These are phyloP conservation scores for Solanum bulbocastanum DNA, from an alignment of 257 asterid genomes.

Conservation along the genomic window DNA sequence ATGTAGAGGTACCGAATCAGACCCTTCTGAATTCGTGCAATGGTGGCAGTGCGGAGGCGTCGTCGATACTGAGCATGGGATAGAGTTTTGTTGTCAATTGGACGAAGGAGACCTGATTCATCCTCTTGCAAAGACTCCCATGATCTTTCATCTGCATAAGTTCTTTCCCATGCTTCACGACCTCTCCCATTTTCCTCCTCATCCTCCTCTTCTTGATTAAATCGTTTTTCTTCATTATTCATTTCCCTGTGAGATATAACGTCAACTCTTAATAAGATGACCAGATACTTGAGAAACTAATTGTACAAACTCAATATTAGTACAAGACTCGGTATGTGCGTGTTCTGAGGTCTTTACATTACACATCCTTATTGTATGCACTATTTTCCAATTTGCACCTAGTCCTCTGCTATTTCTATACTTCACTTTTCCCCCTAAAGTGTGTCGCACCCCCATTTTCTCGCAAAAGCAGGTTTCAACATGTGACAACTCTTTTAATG, in stretches of 20 bases:
- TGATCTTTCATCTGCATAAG: constrained; percentile 87
- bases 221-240: constrained; percentile 32
- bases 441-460: neutral
- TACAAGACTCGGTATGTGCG: neutral
- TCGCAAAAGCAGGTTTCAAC: neutral
- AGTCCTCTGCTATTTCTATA: neutral
- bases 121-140: constrained; percentile 99
- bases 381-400: neutral
- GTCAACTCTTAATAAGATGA: neutral
- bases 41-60: constrained; percentile 64
- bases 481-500: neutral
- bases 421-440: neutral
- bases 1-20: constrained; percentile 78
- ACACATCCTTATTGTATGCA: neutral
- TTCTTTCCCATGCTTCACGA: constrained; percentile 85
- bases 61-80: constrained; percentile 85
- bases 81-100: constrained; percentile 75
- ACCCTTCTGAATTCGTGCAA: constrained; percentile 81
- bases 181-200: constrained; percentile 59
- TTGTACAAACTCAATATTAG: neutral
- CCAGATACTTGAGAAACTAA: neutral
- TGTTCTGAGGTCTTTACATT: neutral
- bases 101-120: constrained; percentile 89
- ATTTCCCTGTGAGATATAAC: no score
- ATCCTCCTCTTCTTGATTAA: constrained; percentile 58